Conservation (phyloP, 331 rosid genomes). For the Quercus lobata region DNA sequence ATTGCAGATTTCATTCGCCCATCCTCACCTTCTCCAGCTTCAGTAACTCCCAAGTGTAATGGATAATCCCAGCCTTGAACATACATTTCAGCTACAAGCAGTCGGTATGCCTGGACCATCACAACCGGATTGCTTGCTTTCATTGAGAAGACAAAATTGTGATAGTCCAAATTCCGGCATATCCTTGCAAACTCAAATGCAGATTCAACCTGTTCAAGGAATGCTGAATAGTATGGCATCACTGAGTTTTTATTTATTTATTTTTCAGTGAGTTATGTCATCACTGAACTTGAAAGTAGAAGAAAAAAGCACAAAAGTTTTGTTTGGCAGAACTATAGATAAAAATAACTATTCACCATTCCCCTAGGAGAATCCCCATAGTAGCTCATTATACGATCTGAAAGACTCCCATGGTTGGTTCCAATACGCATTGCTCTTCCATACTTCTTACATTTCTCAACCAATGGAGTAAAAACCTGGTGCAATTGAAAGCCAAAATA, state of each 20-base stretch:
- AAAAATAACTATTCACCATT: conserved; percentile 58
- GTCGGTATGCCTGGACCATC: conserved; percentile 98
- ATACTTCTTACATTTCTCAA: conserved; percentile 95
- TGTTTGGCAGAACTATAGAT: conserved; percentile 6
- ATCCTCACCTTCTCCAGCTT: conserved; percentile 99
- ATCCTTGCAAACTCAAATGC: conserved; percentile 99
- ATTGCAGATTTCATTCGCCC: conserved; percentile 99
- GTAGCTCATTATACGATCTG: conserved; percentile 99
- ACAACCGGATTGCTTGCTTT: conserved; percentile 99
- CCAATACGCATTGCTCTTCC: conserved; percentile 99
- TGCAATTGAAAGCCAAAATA: not conserved
- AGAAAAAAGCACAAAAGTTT: conserved; percentile 6
- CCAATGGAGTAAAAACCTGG: conserved; percentile 92
- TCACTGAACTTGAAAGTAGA: not conserved
- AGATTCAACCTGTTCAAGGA: conserved; percentile 85
- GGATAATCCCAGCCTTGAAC: conserved; percentile 99
- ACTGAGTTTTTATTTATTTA: not conserved
- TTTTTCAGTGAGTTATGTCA: not conserved
- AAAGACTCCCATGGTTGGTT: conserved; percentile 98
- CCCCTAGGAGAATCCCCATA: conserved; percentile 99
- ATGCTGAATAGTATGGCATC: conserved; percentile 10
- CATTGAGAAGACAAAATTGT: conserved; percentile 93
- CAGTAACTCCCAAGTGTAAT: conserved; percentile 97
- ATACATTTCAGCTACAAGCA: conserved; percentile 95
- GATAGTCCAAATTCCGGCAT: conserved; percentile 88